These are phyloP conservation scores for Cicer yamashitae DNA, from an alignment of 306 rosid species.

Conservation along the genomic window DNA sequence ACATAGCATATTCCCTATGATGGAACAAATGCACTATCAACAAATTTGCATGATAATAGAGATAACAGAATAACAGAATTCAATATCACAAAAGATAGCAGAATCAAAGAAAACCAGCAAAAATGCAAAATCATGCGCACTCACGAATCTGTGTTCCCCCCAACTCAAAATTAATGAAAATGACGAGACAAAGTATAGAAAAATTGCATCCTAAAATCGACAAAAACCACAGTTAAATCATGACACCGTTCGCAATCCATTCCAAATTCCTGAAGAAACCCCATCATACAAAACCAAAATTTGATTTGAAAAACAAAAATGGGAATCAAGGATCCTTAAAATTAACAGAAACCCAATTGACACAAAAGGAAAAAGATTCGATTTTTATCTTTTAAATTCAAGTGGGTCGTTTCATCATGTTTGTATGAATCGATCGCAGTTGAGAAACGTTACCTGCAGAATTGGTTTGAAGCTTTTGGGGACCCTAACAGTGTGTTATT, in stretches of 20 bases:
- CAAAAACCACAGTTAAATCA: slow-evolving; percentile 20
- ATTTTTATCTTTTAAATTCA: slow-evolving; percentile 3
- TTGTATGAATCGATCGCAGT: not conserved
- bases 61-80: not conserved
- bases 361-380: slow-evolving; percentile 26
- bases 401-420: slow-evolving; percentile 18
- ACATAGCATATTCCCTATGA: slow-evolving; percentile 22
- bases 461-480: slow-evolving; percentile 33
- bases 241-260: slow-evolving; percentile 31
- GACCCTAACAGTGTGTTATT: slow-evolving; percentile 7
- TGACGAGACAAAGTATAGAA: slow-evolving; percentile 4
- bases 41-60: slow-evolving; percentile 29
- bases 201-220: slow-evolving; percentile 12
- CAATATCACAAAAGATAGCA: not conserved
- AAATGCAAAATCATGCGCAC: slow-evolving; percentile 7
- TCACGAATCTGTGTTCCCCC: slow-evolving; percentile 16
- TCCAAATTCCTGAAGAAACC: slow-evolving; percentile 30
- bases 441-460: slow-evolving; percentile 47
- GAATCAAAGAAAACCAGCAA: not conserved
- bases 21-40: slow-evolving; percentile 31
- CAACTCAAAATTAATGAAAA: not conserved
- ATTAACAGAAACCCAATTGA: slow-evolving; percentile 40
- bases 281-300: not conserved
- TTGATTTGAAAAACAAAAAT: not conserved
- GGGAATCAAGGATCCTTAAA: slow-evolving; percentile 1